Evolutionary conservation across 2,329 filamentous ascomycete genomes (phyloP).

Genomic region (Neonectria coccinea): DNA sequence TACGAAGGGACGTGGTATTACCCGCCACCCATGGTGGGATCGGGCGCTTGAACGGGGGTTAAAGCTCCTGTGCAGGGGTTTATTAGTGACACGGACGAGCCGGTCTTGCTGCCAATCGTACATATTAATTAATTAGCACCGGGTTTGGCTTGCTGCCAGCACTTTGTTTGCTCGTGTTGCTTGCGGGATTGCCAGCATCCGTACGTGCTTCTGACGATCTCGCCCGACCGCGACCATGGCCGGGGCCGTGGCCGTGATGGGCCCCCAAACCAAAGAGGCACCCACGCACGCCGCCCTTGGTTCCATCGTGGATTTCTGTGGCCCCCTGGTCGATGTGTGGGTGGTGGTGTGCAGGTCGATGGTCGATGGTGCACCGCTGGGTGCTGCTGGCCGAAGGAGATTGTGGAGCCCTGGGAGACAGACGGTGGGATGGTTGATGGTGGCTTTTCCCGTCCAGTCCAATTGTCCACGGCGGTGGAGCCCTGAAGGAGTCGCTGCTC

Average conservation of each 20-base stretch:
- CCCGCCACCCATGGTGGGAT: constrained; percentile 22
- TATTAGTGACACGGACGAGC: neutral
- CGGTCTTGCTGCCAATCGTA: neutral
- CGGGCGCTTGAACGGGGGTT: constrained; percentile 20
- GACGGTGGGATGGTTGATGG: constrained; percentile 37
- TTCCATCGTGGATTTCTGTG: constrained; percentile 33
- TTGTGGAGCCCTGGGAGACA: constrained; percentile 32
- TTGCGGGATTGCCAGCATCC: neutral
- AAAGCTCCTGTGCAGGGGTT: neutral
- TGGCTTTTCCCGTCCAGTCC: constrained; percentile 29
- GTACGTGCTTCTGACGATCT: neutral
- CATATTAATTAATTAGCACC: neutral
- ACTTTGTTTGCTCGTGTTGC: neutral
- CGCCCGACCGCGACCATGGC: neutral
- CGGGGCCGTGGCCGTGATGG: neutral
- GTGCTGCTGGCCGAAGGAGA: constrained; percentile 23
- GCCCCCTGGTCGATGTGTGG: constrained; percentile 41
- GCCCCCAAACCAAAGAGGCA: constrained; percentile 21
- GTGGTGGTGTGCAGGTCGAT: constrained; percentile 27
- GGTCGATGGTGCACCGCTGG: constrained; percentile 26
- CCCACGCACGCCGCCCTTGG: constrained; percentile 14
- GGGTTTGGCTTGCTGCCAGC: neutral
- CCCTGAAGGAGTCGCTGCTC: too few species aligned
- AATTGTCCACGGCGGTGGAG: constrained; percentile 4
- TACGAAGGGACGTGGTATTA: neutral